Evolutionary conservation across 2,329 filamentous ascomycete species (phyloP).

Genomic region (Neopestalotiopsis rosae): DNA sequence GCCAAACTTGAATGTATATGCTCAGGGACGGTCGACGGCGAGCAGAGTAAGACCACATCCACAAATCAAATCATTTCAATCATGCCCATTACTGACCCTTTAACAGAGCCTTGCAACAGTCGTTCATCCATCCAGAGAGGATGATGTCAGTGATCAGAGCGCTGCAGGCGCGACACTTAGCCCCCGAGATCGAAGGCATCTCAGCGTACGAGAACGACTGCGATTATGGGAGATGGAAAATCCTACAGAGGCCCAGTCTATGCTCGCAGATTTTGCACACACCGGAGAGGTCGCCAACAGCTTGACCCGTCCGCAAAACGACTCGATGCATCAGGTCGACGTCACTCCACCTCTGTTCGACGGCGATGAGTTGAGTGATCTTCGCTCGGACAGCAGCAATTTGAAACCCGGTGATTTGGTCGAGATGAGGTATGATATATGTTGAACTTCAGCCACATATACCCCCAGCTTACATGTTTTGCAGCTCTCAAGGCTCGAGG

Average conservation of each 20-base stretch:
- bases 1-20: not conserved
- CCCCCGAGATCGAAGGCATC: not conserved
- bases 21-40: not conserved
- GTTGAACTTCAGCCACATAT: not conserved
- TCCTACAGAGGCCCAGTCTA: slow-evolving; percentile 25
- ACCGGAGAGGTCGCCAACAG: slow-evolving; percentile 38
- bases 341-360: slow-evolving; percentile 39
- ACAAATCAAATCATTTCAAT: not conserved
- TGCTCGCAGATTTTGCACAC: slow-evolving; percentile 35
- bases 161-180: not conserved
- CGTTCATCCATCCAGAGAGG: slow-evolving; percentile 21
- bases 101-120: slow-evolving; percentile 33
- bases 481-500: slow-evolving; percentile 43
- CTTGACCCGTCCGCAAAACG: slow-evolving; percentile 41
- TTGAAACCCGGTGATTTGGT: slow-evolving; percentile 55
- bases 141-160: slow-evolving; percentile 7
- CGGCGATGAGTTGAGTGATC: slow-evolving; percentile 42
- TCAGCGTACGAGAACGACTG: slow-evolving; percentile 46
- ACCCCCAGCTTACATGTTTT: not conserved
- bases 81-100: not conserved
- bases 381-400: slow-evolving; percentile 37
- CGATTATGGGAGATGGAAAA: slow-evolving; percentile 47
- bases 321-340: slow-evolving; percentile 34
- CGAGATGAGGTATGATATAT: slow-evolving; percentile 46
- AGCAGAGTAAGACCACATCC: slow-evolving; percentile 6